phyloP scores from a whole-genome alignment of 768 basidiomycete species.

The Boletus edulis region DNA sequence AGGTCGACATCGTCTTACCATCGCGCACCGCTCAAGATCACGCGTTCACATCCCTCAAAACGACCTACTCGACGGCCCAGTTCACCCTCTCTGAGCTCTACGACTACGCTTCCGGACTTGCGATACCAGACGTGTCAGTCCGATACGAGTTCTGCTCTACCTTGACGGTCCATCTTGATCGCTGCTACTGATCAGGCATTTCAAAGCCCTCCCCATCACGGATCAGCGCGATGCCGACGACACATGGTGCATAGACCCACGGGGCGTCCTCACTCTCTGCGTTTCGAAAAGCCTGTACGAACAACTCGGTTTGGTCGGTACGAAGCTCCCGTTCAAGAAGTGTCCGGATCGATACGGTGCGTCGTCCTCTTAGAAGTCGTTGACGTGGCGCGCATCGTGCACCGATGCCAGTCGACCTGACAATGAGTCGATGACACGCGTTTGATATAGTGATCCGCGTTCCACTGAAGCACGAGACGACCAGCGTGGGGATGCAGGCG shows the following conservation, averaged over 20 bases:
- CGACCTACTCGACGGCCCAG: slow-evolving; percentile 44
- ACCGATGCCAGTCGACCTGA: no score
- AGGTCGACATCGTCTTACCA: slow-evolving; percentile 67
- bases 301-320: slow-evolving; percentile 57
- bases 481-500: slow-evolving; percentile 35
- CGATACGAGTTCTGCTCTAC: background rate
- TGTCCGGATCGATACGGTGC: slow-evolving; percentile 48
- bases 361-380: slow-evolving; percentile 13
- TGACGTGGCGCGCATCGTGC: no score
- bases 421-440: background rate
- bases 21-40: slow-evolving; percentile 38
- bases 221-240: slow-evolving; percentile 40
- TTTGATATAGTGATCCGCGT: slow-evolving; percentile 44
- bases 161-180: background rate
- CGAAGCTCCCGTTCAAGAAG: slow-evolving; percentile 50
- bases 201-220: slow-evolving; percentile 35
- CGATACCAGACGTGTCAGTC: slow-evolving; percentile 13
- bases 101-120: slow-evolving; percentile 33
- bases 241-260: slow-evolving; percentile 68
- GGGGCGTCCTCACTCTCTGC: slow-evolving; percentile 56
- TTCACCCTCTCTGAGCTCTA: slow-evolving; percentile 45
- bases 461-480: slow-evolving; percentile 40
- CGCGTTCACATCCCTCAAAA: slow-evolving; percentile 40
- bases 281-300: slow-evolving; percentile 60
- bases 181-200: slow-evolving; percentile 25